These are phyloP conservation scores for Phytophthora pisi DNA, from an alignment of 352 stramenopile genomes.

Conservation along the genomic window DNA sequence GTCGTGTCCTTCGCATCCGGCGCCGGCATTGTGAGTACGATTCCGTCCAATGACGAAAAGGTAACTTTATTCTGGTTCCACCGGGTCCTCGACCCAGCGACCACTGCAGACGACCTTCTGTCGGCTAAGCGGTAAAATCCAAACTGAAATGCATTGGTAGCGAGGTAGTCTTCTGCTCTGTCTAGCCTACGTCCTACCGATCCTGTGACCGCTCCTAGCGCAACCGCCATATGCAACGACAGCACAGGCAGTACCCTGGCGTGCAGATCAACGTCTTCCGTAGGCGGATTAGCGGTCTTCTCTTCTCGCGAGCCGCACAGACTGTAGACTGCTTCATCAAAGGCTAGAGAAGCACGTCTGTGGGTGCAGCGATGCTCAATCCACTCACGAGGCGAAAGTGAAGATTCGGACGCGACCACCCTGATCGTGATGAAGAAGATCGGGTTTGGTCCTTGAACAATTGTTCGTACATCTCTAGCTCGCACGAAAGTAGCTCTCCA, in stretches of 20 bases:
- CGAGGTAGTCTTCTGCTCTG: background rate
- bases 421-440: no score
- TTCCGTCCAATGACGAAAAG: background rate
- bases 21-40: background rate
- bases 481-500: no score
- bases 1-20: background rate
- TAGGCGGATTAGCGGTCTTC: no score
- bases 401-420: no score
- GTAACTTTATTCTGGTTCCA: slow-evolving; percentile 2
- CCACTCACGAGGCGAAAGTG: no score
- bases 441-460: no score
- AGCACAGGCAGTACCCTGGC: background rate
- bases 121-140: slow-evolving; percentile 1
- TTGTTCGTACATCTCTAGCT: no score
- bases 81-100: background rate
- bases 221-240: background rate
- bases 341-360: no score
- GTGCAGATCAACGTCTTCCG: slow-evolving; percentile 2
- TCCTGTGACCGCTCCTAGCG: background rate
- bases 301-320: no score
- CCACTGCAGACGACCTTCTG: slow-evolving; percentile 2
- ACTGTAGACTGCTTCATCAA: no score
- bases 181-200: background rate
- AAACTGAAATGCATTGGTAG: slow-evolving; percentile 5
- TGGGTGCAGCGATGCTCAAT: no score